phyloP scores from a whole-genome alignment of 345 rosid genomes.

The Cardamine resedifolia region DNA sequence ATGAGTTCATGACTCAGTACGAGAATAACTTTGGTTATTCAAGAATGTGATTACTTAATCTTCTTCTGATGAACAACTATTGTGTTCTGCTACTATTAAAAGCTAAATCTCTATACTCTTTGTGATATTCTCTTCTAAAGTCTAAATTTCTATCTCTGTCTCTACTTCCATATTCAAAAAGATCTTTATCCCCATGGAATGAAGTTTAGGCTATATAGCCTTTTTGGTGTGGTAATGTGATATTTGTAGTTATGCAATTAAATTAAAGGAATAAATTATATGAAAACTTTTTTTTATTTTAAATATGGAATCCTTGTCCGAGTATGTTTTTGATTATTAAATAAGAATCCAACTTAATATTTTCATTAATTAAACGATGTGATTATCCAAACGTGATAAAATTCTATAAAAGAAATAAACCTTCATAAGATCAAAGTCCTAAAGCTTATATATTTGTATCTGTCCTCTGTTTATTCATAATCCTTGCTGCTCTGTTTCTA shows the following conservation, averaged over 20 bases:
- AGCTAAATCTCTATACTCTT: slow-evolving; percentile 32
- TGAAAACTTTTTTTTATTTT: no score
- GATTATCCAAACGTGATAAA: slow-evolving; percentile 9
- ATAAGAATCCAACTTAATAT: neutral
- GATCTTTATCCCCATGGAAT: neutral
- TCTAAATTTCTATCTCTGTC: neutral
- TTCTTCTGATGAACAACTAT: slow-evolving; percentile 15
- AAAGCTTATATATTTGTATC: neutral
- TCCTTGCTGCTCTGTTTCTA: neutral
- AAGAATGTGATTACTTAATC: slow-evolving; percentile 55
- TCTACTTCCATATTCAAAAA: neutral
- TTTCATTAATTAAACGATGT: neutral
- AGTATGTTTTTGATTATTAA: neutral
- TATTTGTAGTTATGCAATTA: neutral
- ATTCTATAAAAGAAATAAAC: neutral
- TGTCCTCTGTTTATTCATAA: neutral
- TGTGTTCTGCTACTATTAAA: slow-evolving; percentile 23
- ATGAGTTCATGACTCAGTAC: slow-evolving; percentile 90
- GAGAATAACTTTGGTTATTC: slow-evolving; percentile 71
- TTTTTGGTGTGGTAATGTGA: neutral
- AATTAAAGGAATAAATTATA: neutral
- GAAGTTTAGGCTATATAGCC: neutral
- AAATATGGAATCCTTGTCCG: neutral
- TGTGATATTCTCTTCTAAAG: neutral
- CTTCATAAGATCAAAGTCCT: neutral